A percentile compares a stretch with the other conserved stretches of the same genome.
phyloP scores from a whole-genome alignment of 2,329 filamentous ascomycete species.

The Penicillium sp. region DNA sequence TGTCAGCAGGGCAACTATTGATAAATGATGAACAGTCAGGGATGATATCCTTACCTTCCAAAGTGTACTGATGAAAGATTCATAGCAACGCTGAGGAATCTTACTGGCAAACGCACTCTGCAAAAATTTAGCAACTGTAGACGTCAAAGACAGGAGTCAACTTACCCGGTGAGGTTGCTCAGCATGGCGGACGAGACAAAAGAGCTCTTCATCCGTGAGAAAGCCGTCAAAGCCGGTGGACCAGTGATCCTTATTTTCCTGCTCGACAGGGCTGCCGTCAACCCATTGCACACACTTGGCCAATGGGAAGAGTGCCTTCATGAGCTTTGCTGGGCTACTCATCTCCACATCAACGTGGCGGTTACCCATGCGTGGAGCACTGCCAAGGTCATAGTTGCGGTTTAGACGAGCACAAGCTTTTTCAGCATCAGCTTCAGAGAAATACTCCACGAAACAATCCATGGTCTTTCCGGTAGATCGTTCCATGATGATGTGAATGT shows the following conservation, averaged over 20 bases:
- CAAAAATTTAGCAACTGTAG: neutral
- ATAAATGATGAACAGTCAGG: neutral
- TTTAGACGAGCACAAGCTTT: constrained; percentile 41
- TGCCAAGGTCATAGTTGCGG: constrained; percentile 35
- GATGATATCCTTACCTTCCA: constrained; percentile 45
- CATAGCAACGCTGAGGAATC: constrained; percentile 56
- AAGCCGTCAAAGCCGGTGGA: constrained; percentile 56
- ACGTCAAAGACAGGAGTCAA: constrained; percentile 10
- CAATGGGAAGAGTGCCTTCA: constrained; percentile 54
- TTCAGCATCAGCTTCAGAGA: constrained; percentile 39
- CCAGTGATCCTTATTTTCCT: constrained; percentile 44
- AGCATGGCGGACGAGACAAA: constrained; percentile 49
- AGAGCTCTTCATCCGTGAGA: constrained; percentile 53
- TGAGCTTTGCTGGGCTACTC: constrained; percentile 52
- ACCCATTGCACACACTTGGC: constrained; percentile 54
- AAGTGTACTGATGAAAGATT: constrained; percentile 54
- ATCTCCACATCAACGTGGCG: constrained; percentile 50
- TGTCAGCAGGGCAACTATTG: constrained; percentile 5
- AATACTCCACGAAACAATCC: constrained; percentile 55
- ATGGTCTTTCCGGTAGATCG: constrained; percentile 59
- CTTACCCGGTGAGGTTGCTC: constrained; percentile 53
- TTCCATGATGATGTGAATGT: constrained; percentile 61
- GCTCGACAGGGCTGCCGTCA: constrained; percentile 35
- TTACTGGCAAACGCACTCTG: constrained; percentile 54
- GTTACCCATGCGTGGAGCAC: constrained; percentile 49